phyloP scores from a whole-genome alignment of 2,329 filamentous ascomycete species.

The Penicillium thymicola region DNA sequence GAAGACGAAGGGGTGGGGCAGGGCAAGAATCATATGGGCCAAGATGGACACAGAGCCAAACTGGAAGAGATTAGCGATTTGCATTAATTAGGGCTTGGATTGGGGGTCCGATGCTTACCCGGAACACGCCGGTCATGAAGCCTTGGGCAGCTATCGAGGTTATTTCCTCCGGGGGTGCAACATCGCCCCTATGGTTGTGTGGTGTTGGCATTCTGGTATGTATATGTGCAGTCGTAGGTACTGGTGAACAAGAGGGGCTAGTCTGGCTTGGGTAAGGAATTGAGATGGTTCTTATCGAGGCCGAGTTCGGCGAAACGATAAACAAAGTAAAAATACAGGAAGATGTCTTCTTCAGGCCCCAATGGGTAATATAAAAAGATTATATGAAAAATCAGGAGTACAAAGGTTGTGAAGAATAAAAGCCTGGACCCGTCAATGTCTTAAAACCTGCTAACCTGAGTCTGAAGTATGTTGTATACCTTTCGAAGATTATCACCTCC shows the following conservation, averaged over 20 bases:
- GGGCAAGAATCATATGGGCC: conserved; percentile 44
- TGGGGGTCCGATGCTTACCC: conserved; percentile 30
- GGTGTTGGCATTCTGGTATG: conserved; percentile 41
- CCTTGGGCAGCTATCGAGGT: conserved; percentile 41
- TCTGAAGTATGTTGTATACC: conserved; percentile 1
- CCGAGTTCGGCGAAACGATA: conserved; percentile 4
- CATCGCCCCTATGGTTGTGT: conserved; percentile 36
- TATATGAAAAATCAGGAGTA: background rate
- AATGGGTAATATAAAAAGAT: background rate
- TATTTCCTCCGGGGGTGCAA: conserved; percentile 43
- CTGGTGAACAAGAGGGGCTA: background rate
- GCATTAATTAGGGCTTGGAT: background rate
- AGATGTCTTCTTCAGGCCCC: background rate
- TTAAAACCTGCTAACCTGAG: background rate
- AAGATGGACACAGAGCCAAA: conserved; percentile 48
- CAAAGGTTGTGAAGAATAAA: background rate
- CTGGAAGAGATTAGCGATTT: conserved; percentile 20
- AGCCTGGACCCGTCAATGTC: conserved; percentile 17
- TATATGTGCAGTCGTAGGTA: background rate
- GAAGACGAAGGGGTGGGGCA: conserved; percentile 44
- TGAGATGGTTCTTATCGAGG: conserved; percentile 3
- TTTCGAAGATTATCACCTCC: background rate
- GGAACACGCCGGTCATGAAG: conserved; percentile 44
- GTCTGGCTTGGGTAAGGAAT: background rate
- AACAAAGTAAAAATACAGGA: background rate